Percentiles rank a stretch among this genome's conserved stretches.
These are phyloP conservation scores for Clavaria fumosa DNA, from an alignment of 768 basidiomycete genomes.

Conservation along the genomic window DNA sequence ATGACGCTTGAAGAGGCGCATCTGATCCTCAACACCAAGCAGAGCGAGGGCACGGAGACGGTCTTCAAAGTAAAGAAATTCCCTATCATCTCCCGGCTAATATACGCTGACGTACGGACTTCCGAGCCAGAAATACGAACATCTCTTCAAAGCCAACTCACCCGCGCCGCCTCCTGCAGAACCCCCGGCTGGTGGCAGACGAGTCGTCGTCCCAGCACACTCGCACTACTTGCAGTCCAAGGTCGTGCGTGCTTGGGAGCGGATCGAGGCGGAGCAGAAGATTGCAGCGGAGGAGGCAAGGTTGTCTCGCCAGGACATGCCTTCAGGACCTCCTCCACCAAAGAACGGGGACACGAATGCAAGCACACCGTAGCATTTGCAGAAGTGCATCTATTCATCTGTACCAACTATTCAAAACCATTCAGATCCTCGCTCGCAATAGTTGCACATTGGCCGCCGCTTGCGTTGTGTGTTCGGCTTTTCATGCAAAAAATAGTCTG, in stretches of 20 bases:
- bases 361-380: too few species aligned
- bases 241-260: slow-evolving; percentile 86
- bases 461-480: too few species aligned
- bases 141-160: slow-evolving; percentile 81
- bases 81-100: too few species aligned
- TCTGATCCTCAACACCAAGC: slow-evolving; percentile 79
- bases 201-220: slow-evolving; percentile 29
- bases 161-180: slow-evolving; percentile 41
- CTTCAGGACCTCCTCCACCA: too few species aligned
- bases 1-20: slow-evolving; percentile 96
- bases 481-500: too few species aligned
- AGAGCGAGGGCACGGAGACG: slow-evolving; percentile 49
- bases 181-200: slow-evolving; percentile 30
- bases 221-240: slow-evolving; percentile 96
- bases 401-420: too few species aligned
- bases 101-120: slow-evolving; percentile 3
- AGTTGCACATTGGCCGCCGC: too few species aligned
- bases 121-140: slow-evolving; percentile 66
- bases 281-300: slow-evolving; percentile 7
- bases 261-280: slow-evolving; percentile 78
- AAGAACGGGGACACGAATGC: too few species aligned
- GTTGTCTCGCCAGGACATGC: too few species aligned
- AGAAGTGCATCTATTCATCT: too few species aligned
- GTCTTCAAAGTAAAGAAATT: slow-evolving; percentile 48
- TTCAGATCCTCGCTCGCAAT: too few species aligned